Percentiles rank a stretch among this genome's conserved stretches.
Conservation (phyloP, 2,329 filamentous ascomycete genomes). For the Cryphonectria parasitica region DNA sequence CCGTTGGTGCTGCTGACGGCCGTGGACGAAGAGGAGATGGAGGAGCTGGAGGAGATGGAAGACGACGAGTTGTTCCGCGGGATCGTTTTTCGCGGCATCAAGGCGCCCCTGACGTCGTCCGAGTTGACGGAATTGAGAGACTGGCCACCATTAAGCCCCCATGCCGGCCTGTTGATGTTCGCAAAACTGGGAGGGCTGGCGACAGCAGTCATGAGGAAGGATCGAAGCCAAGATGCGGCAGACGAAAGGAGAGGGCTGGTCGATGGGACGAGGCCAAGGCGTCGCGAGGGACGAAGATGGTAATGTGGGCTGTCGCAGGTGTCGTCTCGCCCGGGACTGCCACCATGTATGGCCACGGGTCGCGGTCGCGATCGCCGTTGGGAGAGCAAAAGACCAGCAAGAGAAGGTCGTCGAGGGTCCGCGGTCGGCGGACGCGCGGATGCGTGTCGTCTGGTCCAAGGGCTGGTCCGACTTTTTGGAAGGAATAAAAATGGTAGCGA, state of each 20-base stretch:
- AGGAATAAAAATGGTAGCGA: slow-evolving; percentile 21
- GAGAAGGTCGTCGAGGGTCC: slow-evolving; percentile 16
- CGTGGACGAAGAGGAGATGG: slow-evolving; percentile 64
- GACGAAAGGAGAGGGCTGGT: slow-evolving; percentile 25
- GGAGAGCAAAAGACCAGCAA: slow-evolving; percentile 31
- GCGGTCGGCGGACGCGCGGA: slow-evolving; percentile 17
- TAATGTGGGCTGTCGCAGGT: slow-evolving; percentile 22
- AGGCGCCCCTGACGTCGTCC: slow-evolving; percentile 86
- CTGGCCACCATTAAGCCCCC: slow-evolving; percentile 62
- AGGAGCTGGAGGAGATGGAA: slow-evolving; percentile 72
- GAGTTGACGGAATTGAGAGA: slow-evolving; percentile 70
- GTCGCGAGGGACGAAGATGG: slow-evolving; percentile 29
- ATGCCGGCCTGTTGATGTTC: slow-evolving; percentile 67
- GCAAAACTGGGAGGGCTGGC: slow-evolving; percentile 67
- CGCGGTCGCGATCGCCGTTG: slow-evolving; percentile 17
- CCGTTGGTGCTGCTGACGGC: slow-evolving; percentile 65
- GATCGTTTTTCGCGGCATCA: slow-evolving; percentile 84
- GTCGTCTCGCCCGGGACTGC: slow-evolving; percentile 29
- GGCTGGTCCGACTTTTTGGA: slow-evolving; percentile 15
- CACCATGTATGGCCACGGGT: slow-evolving; percentile 34
- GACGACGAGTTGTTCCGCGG: slow-evolving; percentile 91
- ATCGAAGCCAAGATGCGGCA: slow-evolving; percentile 29
- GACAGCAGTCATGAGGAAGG: slow-evolving; percentile 67
- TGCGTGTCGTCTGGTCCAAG: slow-evolving; percentile 20
- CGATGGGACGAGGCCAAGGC: slow-evolving; percentile 32